These are phyloP conservation scores for Cytospora paraplurivora DNA, from an alignment of 2,329 filamentous ascomycete species.

Conservation along the genomic window DNA sequence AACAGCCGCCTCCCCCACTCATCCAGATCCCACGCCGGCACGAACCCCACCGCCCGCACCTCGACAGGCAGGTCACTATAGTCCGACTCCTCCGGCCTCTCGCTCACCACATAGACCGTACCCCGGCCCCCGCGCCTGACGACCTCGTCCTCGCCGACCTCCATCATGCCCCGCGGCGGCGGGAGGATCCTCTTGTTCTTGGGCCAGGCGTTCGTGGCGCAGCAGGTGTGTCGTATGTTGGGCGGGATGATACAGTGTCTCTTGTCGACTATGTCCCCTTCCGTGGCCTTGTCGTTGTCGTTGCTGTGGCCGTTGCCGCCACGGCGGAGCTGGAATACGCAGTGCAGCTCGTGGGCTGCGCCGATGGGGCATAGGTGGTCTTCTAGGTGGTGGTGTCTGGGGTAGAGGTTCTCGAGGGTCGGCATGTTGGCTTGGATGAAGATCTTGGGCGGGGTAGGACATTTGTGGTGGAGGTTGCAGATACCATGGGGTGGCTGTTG, in stretches of 20 bases:
- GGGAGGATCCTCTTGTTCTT: constrained; percentile 12
- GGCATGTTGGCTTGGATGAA: constrained; percentile 23
- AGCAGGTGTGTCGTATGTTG: constrained; percentile 22
- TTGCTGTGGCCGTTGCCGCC: background rate
- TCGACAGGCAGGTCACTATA: constrained; percentile 16
- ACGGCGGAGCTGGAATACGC: constrained; percentile 16
- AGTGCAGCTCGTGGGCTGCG: constrained; percentile 22
- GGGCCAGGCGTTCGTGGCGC: constrained; percentile 18
- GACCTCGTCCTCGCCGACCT: constrained; percentile 5
- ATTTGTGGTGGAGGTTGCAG: constrained; percentile 19
- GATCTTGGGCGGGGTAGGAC: constrained; percentile 19
- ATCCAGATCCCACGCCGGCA: constrained; percentile 13
- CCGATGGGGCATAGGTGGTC: constrained; percentile 21
- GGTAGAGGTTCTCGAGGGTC: constrained; percentile 12
- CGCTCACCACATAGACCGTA: constrained; percentile 1
- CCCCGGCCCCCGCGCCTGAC: constrained; percentile 7
- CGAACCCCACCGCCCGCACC: constrained; percentile 13
- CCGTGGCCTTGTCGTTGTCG: no score
- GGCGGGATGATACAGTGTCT: constrained; percentile 20
- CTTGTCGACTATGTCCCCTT: background rate
- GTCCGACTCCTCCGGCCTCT: background rate
- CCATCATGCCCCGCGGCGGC: background rate
- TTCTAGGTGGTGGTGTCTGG: constrained; percentile 21
- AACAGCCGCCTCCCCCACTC: constrained; percentile 4
- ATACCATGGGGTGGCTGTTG: background rate